These are phyloP conservation scores for Cyberlindnera nakhonratchasimensis DNA, from an alignment of 805 yeast genomes.

Conservation along the genomic window DNA sequence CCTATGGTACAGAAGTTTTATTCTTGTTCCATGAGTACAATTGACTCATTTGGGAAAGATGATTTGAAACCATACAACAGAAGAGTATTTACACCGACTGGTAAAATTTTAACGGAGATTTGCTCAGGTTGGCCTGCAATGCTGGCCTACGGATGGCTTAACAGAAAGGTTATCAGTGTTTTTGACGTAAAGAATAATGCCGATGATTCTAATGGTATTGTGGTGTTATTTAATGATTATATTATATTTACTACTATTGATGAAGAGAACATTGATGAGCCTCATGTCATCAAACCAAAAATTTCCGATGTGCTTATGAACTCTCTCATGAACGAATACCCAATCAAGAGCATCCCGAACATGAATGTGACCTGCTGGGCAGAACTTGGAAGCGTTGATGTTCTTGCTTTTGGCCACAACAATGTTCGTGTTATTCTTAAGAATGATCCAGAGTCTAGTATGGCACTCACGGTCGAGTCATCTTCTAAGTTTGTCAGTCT, in stretches of 20 bases:
- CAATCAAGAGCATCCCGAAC: slow-evolving; percentile 64
- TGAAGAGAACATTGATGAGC: slow-evolving; percentile 24
- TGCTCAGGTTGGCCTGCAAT: slow-evolving; percentile 87
- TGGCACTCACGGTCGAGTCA: slow-evolving; percentile 29
- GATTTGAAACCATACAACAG: slow-evolving; percentile 48
- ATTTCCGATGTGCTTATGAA: slow-evolving; percentile 85
- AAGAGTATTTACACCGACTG: slow-evolving; percentile 86
- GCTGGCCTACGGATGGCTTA: slow-evolving; percentile 84
- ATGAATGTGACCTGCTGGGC: slow-evolving; percentile 70
- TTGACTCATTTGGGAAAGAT: slow-evolving; percentile 76
- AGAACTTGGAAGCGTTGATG: slow-evolving; percentile 51
- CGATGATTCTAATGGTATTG: slow-evolving; percentile 43
- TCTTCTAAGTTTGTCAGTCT: slow-evolving; percentile 47
- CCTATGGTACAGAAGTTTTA: slow-evolving; percentile 38
- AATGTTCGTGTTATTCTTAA: slow-evolving; percentile 30
- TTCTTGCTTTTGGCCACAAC: slow-evolving; percentile 38
- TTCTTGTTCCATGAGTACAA: slow-evolving; percentile 55
- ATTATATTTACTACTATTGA: slow-evolving; percentile 58
- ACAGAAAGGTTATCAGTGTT: slow-evolving; percentile 80
- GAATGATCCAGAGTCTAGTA: slow-evolving; percentile 18
- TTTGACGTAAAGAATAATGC: slow-evolving; percentile 42
- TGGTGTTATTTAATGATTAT: slow-evolving; percentile 80
- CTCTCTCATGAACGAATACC: slow-evolving; percentile 80
- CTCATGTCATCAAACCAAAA: slow-evolving; percentile 41
- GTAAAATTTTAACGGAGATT: slow-evolving; percentile 78